Evolutionary conservation across 2,329 filamentous ascomycete species (phyloP).

Genomic region (Aspergillus quadrilineatus): DNA sequence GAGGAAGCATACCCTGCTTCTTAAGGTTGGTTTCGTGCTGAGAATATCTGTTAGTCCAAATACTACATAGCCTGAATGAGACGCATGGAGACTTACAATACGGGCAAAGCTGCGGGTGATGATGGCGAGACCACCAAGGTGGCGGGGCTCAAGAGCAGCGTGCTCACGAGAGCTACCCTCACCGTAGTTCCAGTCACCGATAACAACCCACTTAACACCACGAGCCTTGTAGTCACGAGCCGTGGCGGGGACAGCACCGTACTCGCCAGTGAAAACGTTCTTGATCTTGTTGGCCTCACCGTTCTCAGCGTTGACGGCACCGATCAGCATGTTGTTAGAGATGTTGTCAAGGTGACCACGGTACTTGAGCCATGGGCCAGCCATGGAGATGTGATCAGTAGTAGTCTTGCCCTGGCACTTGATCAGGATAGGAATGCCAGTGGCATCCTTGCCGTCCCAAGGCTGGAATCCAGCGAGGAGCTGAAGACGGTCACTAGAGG

Average conservation of each 20-base stretch:
- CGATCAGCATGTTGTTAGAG: conserved; percentile 99
- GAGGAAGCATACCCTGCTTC: conserved; percentile 99
- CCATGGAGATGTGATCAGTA: conserved; percentile 96
- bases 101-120: conserved; percentile 94
- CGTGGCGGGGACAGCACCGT: conserved; percentile 84
- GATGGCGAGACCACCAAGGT: conserved; percentile 95
- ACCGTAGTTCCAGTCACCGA: conserved; percentile 98
- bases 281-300: conserved; percentile 96
- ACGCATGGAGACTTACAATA: conserved; percentile 59
- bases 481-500: conserved; percentile 90
- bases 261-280: conserved; percentile 82
- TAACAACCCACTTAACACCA: conserved; percentile 92
- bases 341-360: conserved; percentile 99
- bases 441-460: conserved; percentile 91
- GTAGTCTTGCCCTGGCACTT: conserved; percentile 96
- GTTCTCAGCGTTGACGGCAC: conserved; percentile 94
- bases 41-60: too few relatives aligned
- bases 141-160: conserved; percentile 93
- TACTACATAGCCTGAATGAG: too few relatives aligned
- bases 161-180: conserved; percentile 62
- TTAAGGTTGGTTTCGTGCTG: conserved; percentile 99
- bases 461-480: conserved; percentile 78
- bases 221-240: conserved; percentile 98
- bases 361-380: conserved; percentile 97
- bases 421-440: conserved; percentile 85